Evolutionary conservation across 139 green algal species (phyloP), one percentile per base, ranked within the genome.

Genomic region (Chlamydomonas asymmetrica): DNA sequence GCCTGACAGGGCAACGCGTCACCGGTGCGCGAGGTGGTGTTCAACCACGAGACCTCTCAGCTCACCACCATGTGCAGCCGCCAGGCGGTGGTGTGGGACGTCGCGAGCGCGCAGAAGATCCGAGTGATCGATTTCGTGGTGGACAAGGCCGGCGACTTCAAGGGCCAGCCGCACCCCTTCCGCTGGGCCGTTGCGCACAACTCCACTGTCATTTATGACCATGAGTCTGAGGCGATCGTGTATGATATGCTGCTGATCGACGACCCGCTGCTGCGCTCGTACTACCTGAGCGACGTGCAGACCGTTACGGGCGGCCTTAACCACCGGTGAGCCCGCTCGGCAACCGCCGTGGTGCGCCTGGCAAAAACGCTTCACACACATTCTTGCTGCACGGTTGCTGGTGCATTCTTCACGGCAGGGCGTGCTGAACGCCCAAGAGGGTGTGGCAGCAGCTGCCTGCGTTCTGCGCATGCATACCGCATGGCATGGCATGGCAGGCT

Each of bases 241-340:
- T 81, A 78, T 49, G 81, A 87, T 73, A 87, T 87, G 81, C 60
- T 80, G 34, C 57, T 75, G 23, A 75, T 81, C 27, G 80, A 86
- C 10, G 80, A 86, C 74, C 80, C 70, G 20, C 59, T 73, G 38
- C 64, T 82, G 64, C 66, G 75, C 27, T 82, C 75, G 18, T 86
- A 80, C 74, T 86, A 80, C 74, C 49, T 86, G 29, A 66, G 48
- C 4, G 80, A 86, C 61, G 79, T 78, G 63, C 68, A 74, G 50
- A 72, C 65, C 45, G 79, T 85, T 2, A 56, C 60, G 27, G 45
- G n/a, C 18, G 73, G 73, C 45, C 67, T 62, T 60, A 84, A 66
- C 65, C 60, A 79, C 77, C 73, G 39, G 67, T 63, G 35, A 65
- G 67, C 59, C n/a, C n/a, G n/a, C n/a, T n/a, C n/a, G n/a, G n/a